phyloP scores from a whole-genome alignment of 192 early-diverging fungal species.

The Backusella tarrabulga region DNA sequence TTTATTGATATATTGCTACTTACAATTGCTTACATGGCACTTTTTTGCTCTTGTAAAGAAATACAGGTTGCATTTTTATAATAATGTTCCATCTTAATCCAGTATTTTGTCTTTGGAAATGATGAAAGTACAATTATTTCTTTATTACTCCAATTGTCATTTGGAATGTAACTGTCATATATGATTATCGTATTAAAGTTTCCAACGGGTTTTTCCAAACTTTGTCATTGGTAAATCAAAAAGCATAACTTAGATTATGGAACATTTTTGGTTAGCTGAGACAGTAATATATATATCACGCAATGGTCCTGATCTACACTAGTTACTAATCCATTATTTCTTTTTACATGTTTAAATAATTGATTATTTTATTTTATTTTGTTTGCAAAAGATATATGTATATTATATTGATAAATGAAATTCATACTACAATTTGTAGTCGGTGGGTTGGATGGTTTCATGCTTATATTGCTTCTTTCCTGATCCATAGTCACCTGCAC shows the following conservation, averaged over 20 bases:
- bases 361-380: neutral
- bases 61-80: neutral
- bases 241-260: neutral
- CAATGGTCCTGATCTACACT: neutral
- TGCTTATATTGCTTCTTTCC: slow-evolving; percentile 78
- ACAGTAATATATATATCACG: too few species aligned
- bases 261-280: too few species aligned
- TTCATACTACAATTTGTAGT: slow-evolving; percentile 20
- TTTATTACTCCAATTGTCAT: neutral
- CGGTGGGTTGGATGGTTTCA: slow-evolving; percentile 46
- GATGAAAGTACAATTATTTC: neutral
- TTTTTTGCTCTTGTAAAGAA: neutral
- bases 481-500: slow-evolving; percentile 75
- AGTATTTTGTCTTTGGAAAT: too few species aligned
- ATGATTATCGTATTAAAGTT: neutral
- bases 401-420: neutral
- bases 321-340: neutral
- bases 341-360: neutral
- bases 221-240: too few species aligned
- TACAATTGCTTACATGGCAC: neutral
- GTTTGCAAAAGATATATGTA: neutral
- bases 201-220: neutral
- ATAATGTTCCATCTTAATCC: neutral
- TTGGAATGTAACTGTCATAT: neutral
- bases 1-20: neutral